phyloP scores from a whole-genome alignment of 164 flowering plant species.

The Magnolia kwangsiensis region DNA sequence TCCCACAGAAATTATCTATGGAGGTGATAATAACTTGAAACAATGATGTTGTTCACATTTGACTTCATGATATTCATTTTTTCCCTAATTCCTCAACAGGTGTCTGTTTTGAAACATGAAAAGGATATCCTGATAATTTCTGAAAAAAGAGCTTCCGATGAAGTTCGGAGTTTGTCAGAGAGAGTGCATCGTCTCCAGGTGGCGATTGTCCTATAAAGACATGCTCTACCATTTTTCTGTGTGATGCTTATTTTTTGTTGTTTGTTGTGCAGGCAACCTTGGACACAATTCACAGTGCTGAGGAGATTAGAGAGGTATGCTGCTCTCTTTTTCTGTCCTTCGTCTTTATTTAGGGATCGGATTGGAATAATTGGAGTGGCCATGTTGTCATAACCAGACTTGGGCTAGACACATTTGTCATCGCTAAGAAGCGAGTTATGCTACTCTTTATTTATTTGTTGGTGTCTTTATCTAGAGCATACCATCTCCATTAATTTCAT shows the following conservation, averaged over 20 bases:
- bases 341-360: neutral
- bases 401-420: no score
- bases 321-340: neutral
- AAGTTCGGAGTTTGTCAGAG: conserved; percentile 71
- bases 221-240: neutral
- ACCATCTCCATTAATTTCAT: neutral
- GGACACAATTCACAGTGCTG: conserved; percentile 74
- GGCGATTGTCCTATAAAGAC: neutral
- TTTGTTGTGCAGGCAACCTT: conserved; percentile 58
- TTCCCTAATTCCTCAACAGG: conserved; percentile 30
- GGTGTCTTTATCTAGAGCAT: no score
- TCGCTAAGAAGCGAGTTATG: no score
- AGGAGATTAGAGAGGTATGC: conserved; percentile 77
- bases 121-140: conserved; percentile 68
- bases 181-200: conserved; percentile 88
- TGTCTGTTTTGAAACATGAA: conserved; percentile 68
- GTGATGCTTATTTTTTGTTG: neutral
- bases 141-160: conserved; percentile 84
- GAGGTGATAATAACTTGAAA: conserved; percentile 44
- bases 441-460: no score
- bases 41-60: neutral
- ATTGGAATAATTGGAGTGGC: neutral
- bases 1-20: conserved; percentile 66
- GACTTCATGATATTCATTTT: neutral
- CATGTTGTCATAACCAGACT: neutral